These are phyloP conservation scores for Rhododendron kiyosumense DNA, from an alignment of 148 eudicot genomes.

Conservation along the genomic window DNA sequence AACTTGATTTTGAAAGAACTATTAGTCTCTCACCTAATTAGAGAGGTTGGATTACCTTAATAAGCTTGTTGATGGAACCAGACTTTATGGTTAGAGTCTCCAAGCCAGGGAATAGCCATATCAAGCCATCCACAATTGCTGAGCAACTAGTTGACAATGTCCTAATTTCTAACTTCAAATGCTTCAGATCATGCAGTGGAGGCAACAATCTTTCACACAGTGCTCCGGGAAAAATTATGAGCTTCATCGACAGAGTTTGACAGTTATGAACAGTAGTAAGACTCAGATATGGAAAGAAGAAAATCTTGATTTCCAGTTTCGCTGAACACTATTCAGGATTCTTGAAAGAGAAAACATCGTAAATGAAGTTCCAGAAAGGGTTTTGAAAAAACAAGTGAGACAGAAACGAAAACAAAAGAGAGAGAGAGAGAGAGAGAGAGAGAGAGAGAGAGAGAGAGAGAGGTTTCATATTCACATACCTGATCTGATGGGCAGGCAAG, in stretches of 20 bases:
- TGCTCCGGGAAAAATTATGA: background rate
- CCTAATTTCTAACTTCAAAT: background rate
- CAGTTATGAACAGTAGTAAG: background rate
- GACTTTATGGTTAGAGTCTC: constrained; percentile 7
- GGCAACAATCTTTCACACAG: background rate
- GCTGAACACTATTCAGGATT: background rate
- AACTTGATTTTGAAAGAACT: background rate
- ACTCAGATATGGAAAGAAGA: background rate
- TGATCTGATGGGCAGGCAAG: background rate
- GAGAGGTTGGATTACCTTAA: no score
- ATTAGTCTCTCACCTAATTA: background rate
- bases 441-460: background rate
- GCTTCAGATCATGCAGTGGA: background rate
- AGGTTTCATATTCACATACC: background rate
- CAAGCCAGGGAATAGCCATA: background rate
- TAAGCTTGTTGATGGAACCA: background rate
- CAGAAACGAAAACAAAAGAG: background rate
- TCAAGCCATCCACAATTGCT: background rate
- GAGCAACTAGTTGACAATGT: background rate
- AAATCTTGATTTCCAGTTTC: background rate
- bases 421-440: no score
- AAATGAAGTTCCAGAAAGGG: no score
- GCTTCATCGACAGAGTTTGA: background rate
- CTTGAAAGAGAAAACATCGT: background rate
- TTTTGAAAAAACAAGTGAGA: background rate